Base-by-base conservation (phyloP, 352 stramenopile species). In the Pythium pectinolyticum region DNA sequence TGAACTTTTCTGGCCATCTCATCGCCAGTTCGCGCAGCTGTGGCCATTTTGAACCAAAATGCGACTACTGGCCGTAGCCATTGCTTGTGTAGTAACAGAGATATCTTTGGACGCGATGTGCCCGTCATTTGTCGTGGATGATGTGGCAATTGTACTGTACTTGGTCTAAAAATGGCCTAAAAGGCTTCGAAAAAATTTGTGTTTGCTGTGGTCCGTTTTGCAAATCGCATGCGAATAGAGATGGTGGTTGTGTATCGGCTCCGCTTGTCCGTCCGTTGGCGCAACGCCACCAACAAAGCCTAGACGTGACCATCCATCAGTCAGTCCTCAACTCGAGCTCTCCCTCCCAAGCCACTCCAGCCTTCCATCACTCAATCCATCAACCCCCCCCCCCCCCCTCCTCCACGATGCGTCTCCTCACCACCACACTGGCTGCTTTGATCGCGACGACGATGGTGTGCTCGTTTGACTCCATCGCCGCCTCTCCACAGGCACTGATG, bases 301-400 rank as follows among this genome's bases (percentile, higher is more conserved):
- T n/a, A n/a, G n/a, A n/a, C n/a, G n/a, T n/a, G n/a, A n/a, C n/a
- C n/a, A n/a, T n/a, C n/a, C n/a, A n/a, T n/a, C n/a, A n/a, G 4
- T 31, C 41, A 49, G 41, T 49, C 20, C 41, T 49, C 41, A 49
- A 49, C 41, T 49, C 30, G 41, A 49, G 20, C 41, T 49, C 41
- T 49, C 41, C 41, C 27, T 19, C 20, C 15, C 41, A 49, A 49
- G 41, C 41, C n/a, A 47, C 35, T 11, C 35, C 35, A 41, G 35
- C 35, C 17, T n/a, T n/a, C n/a, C n/a, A n/a, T n/a, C n/a, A n/a
- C 2, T 31, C 41, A 49, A 22, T 49, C 20, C 41, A 49, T n/a
- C 41, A 6, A 47, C 35, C 12, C 35, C 35, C 17, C 12, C 35
- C 17, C 22, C 41, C 41, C 27, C n/a, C 17, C 22, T 24, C 41